Evolutionary conservation across 306 rosid genomes (phyloP).

Genomic region (Purshia tridentata): DNA sequence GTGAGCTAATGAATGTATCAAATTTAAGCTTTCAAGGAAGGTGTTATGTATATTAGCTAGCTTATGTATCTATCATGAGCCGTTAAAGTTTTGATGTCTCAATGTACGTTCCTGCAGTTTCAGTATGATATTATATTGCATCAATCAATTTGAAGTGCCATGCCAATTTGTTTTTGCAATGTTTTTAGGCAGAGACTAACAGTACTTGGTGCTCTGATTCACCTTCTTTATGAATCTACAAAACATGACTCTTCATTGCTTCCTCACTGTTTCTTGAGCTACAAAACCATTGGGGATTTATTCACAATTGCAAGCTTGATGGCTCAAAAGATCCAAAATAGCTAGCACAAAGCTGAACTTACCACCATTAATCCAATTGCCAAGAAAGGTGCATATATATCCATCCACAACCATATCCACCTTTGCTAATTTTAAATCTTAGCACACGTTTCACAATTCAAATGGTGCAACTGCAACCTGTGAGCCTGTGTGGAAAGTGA

Average conservation of each 20-base stretch:
- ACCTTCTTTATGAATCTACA: too few relatives aligned
- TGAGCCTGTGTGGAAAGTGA: too few relatives aligned
- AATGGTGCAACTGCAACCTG: background rate
- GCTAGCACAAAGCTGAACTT: background rate
- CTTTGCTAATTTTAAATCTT: too few relatives aligned
- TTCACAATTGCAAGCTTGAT: background rate
- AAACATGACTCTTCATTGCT: too few relatives aligned
- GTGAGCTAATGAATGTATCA: too few relatives aligned
- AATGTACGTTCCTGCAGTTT: background rate
- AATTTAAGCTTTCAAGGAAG: background rate
- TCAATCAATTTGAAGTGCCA: too few relatives aligned
- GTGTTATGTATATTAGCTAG: background rate
- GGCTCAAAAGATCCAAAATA: background rate
- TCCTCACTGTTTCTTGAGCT: background rate
- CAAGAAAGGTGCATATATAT: background rate
- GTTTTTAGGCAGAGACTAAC: too few relatives aligned
- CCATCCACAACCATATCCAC: background rate
- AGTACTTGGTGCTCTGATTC: too few relatives aligned
- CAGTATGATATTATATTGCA: background rate
- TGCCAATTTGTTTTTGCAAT: too few relatives aligned
- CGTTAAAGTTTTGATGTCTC: background rate
- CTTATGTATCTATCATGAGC: background rate
- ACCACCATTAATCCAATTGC: background rate
- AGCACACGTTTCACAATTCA: too few relatives aligned
- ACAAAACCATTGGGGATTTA: background rate